Conservation (phyloP, 2,329 filamentous ascomycete genomes). For the Microsporum audouinii region DNA sequence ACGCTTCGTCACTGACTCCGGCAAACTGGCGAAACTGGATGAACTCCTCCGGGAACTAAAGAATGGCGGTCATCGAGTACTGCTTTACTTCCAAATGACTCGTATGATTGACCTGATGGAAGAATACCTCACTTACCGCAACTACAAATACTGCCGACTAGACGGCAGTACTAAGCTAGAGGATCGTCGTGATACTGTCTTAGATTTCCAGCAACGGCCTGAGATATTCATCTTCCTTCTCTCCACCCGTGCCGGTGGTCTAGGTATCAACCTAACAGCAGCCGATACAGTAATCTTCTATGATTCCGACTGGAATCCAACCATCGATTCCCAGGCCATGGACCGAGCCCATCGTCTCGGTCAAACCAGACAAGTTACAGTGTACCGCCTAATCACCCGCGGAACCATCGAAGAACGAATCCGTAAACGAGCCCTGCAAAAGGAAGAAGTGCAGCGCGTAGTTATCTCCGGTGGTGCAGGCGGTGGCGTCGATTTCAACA, state of each 20-base stretch:
- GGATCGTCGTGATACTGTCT: constrained; percentile 88
- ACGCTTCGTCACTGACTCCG: constrained; percentile 93
- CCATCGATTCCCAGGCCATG: constrained; percentile 98
- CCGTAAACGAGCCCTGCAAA: constrained; percentile 89
- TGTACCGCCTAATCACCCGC: constrained; percentile 92
- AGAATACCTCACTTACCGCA: constrained; percentile 95
- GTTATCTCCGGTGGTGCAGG: constrained; percentile 80
- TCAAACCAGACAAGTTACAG: constrained; percentile 89
- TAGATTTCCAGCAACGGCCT: constrained; percentile 87
- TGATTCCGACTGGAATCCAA: constrained; percentile 98
- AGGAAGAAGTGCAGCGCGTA: constrained; percentile 96
- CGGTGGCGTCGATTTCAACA: constrained; percentile 91
- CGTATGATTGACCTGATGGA: constrained; percentile 99
- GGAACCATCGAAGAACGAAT: constrained; percentile 98
- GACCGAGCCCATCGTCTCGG: constrained; percentile 95
- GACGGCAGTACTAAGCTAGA: constrained; percentile 96
- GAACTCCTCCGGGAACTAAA: constrained; percentile 80
- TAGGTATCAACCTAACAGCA: constrained; percentile 93
- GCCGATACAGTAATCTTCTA: constrained; percentile 99
- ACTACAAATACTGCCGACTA: constrained; percentile 95
- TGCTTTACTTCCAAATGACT: constrained; percentile 99
- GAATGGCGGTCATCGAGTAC: constrained; percentile 79
- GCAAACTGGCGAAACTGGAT: constrained; percentile 87
- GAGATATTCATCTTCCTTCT: constrained; percentile 97
- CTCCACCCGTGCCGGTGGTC: constrained; percentile 88